Evolutionary conservation across 2,329 filamentous ascomycete species (phyloP).

Genomic region (Arthrinium puccinioides): DNA sequence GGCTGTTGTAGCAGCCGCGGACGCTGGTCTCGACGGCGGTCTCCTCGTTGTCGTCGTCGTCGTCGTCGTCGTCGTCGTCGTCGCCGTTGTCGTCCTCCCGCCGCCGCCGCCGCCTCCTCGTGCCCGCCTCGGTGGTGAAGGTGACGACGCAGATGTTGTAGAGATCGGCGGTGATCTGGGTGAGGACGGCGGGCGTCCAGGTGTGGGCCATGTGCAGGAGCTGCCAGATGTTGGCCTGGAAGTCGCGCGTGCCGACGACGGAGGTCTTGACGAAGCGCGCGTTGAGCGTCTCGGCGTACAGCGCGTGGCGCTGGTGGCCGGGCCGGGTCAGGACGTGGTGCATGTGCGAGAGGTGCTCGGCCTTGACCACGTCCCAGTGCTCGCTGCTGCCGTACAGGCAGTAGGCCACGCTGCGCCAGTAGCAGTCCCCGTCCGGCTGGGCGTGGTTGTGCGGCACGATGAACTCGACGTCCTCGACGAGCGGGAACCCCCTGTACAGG

Average conservation of each 20-base stretch:
- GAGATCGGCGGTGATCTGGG: constrained; percentile 25
- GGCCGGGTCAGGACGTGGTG: constrained; percentile 15
- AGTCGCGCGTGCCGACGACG: constrained; percentile 1
- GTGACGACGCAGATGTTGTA: constrained; percentile 24
- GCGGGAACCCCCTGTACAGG: constrained; percentile 21
- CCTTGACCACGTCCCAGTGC: constrained; percentile 23
- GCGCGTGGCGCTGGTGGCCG: constrained; percentile 17
- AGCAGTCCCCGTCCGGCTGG: constrained; percentile 18
- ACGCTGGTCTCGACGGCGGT: constrained; percentile 17
- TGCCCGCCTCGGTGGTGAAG: constrained; percentile 15
- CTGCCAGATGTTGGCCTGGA: constrained; percentile 23
- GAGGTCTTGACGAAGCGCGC: constrained; percentile 11
- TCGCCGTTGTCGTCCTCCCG: too few relatives aligned
- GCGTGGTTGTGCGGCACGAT: constrained; percentile 15
- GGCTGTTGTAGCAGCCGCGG: constrained; percentile 23
- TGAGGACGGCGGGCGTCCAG: constrained; percentile 20
- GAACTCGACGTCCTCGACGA: constrained; percentile 25
- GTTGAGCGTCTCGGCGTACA: constrained; percentile 18
- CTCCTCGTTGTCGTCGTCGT: neutral
- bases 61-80: too few relatives aligned
- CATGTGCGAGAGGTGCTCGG: constrained; percentile 23
- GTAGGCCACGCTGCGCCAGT: constrained; percentile 23
- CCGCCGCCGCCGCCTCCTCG: too few relatives aligned
- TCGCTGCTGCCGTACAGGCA: constrained; percentile 17
- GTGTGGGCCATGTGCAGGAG: constrained; percentile 19